These are phyloP conservation scores for Chaetomium olivaceum DNA, from an alignment of 2,329 filamentous ascomycete genomes.

Conservation along the genomic window DNA sequence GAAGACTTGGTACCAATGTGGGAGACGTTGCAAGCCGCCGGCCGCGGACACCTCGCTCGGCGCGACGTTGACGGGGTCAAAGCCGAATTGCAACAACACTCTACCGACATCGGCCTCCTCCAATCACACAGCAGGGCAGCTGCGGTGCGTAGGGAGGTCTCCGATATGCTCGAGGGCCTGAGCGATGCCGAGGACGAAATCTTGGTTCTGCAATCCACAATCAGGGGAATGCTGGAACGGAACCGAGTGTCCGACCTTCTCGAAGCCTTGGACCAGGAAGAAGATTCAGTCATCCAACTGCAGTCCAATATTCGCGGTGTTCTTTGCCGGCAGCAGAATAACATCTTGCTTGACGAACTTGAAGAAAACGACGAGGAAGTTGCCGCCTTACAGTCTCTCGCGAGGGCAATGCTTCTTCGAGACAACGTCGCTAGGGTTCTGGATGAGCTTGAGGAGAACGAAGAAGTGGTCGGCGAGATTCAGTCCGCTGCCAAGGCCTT, in stretches of 20 bases:
- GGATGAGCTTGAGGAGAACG: conserved; percentile 76
- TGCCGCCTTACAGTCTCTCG: conserved; percentile 69
- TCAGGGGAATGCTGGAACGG: conserved; percentile 63
- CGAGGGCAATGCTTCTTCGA: conserved; percentile 77
- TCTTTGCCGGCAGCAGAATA: conserved; percentile 60
- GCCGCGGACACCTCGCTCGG: conserved; percentile 53
- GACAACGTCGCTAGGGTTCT: conserved; percentile 72
- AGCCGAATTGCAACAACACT: conserved; percentile 50
- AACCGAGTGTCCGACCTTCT: conserved; percentile 50
- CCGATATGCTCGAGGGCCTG: conserved; percentile 51
- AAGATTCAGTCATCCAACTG: conserved; percentile 58
- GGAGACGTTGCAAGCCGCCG: conserved; percentile 50
- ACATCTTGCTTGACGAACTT: conserved; percentile 67
- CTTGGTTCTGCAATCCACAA: conserved; percentile 56
- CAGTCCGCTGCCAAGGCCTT: conserved; percentile 74
- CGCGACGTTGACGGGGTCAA: conserved; percentile 47
- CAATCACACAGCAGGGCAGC: conserved; percentile 57
- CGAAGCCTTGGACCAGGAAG: conserved; percentile 59
- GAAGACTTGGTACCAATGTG: conserved; percentile 51
- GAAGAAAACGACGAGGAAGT: conserved; percentile 67
- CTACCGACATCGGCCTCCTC: conserved; percentile 47
- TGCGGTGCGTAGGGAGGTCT: conserved; percentile 54
- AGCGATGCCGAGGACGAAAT: conserved; percentile 48
- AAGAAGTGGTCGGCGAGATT: conserved; percentile 72
- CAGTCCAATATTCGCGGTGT: conserved; percentile 70